Conservation (phyloP, 148 eudicot species). For the Arbutus unedo region DNA sequence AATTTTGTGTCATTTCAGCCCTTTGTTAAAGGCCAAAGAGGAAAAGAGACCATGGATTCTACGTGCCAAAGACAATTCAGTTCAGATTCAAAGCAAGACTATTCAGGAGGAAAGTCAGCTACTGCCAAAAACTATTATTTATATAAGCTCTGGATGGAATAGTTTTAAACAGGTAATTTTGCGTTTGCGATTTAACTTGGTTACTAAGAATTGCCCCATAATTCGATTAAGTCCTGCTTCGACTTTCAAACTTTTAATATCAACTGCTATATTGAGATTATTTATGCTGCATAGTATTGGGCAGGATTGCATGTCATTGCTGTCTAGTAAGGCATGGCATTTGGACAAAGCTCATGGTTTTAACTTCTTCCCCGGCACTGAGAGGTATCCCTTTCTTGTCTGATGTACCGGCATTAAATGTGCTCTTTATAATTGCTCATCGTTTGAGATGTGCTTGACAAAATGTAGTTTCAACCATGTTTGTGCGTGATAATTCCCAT, state of each 20-base stretch:
- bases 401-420: background rate
- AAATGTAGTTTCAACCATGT: background rate
- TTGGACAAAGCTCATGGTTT: constrained; percentile 90
- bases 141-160: constrained; percentile 97
- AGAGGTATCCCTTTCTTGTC: constrained; percentile 44
- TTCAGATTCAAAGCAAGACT: constrained; percentile 50
- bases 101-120: constrained; percentile 46
- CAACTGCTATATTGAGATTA: constrained; percentile 5
- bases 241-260: background rate
- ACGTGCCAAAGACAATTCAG: constrained; percentile 80
- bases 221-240: constrained; percentile 4
- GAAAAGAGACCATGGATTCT: constrained; percentile 96
- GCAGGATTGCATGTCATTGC: constrained; percentile 73
- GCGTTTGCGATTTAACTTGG: background rate
- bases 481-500: background rate
- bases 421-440: background rate
- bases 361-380: constrained; percentile 96
- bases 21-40: constrained; percentile 44
- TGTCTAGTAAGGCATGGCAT: constrained; percentile 82
- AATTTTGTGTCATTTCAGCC: constrained; percentile 39
- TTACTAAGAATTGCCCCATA: background rate
- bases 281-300: constrained; percentile 18
- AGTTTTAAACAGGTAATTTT: constrained; percentile 80
- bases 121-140: constrained; percentile 78
- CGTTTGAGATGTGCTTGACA: background rate